These are phyloP conservation scores for Neospora caninum DNA, from an alignment of 169 alveolate species.

Conservation along the genomic window DNA sequence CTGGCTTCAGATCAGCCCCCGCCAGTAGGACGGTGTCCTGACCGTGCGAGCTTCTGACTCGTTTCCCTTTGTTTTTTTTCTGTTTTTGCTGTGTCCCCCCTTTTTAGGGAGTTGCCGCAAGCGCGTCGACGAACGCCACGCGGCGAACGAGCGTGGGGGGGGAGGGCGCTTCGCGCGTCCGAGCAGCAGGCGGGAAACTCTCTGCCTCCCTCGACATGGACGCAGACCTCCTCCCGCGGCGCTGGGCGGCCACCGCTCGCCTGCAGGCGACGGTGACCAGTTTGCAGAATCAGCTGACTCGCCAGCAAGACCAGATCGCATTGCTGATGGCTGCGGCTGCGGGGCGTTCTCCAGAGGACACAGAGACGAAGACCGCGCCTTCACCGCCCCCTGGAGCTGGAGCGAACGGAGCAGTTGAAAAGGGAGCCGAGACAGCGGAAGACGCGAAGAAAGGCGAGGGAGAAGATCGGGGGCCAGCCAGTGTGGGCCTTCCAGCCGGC, in stretches of 20 bases:
- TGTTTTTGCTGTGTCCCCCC: neutral
- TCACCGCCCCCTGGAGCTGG: constrained; percentile 5
- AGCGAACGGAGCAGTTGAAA: neutral
- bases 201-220: constrained; percentile 5
- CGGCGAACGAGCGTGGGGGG: neutral
- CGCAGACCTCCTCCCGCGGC: constrained; percentile 49
- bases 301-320: constrained; percentile 45
- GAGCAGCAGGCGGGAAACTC: neutral
- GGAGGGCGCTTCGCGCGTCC: neutral
- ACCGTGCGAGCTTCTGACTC: neutral
- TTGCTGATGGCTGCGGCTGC: constrained; percentile 51
- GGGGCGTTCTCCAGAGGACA: neutral
- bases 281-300: constrained; percentile 53
- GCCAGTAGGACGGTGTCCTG: too few species aligned
- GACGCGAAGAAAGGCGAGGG: neutral
- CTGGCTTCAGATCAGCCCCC: neutral
- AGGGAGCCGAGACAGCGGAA: neutral
- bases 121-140: neutral
- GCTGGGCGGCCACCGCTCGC: constrained; percentile 62
- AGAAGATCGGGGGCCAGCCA: too few species aligned
- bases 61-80: neutral
- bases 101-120: neutral
- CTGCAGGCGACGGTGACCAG: constrained; percentile 47
- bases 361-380: constrained; percentile 13
- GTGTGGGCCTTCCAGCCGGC: neutral